These are phyloP conservation scores for Scheffersomyces lignosus DNA, from an alignment of 805 yeast genomes.

Conservation along the genomic window DNA sequence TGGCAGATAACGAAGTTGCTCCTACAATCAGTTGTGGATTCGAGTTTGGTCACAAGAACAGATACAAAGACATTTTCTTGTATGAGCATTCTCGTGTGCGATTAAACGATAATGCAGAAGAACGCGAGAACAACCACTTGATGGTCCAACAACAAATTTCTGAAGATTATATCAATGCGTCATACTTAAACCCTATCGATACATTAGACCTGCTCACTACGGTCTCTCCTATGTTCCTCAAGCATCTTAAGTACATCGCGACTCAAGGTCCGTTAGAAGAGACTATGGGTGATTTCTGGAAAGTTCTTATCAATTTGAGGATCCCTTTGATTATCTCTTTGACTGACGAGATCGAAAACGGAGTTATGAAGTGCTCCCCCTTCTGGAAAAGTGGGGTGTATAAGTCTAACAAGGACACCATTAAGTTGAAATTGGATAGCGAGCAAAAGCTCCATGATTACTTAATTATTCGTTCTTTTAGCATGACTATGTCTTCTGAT, in stretches of 20 bases:
- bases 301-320: conserved; percentile 62
- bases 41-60: conserved; percentile 59
- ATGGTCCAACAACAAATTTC: conserved; percentile 21
- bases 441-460: conserved; percentile 6
- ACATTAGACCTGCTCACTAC: conserved; percentile 10
- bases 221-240: conserved; percentile 5
- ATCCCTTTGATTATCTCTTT: conserved; percentile 71
- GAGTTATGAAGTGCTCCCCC: conserved; percentile 72
- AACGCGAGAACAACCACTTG: no score
- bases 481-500: conserved; percentile 9
- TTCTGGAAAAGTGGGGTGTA: conserved; percentile 74
- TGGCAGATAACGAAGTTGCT: conserved; percentile 18
- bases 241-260: conserved; percentile 53
- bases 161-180: conserved; percentile 82
- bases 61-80: conserved; percentile 87
- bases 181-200: conserved; percentile 46
- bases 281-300: conserved; percentile 85
- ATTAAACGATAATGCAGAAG: conserved; percentile 27
- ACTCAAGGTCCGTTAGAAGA: conserved; percentile 82
- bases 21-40: conserved; percentile 70
- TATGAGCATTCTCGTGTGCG: conserved; percentile 83
- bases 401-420: conserved; percentile 25
- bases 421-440: conserved; percentile 16
- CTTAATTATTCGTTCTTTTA: conserved; percentile 14
- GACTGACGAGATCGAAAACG: conserved; percentile 74